Percentiles rank a stretch among this genome's conserved stretches.
Conservation (phyloP, 345 rosid genomes). For the Pelargonium nanum region DNA sequence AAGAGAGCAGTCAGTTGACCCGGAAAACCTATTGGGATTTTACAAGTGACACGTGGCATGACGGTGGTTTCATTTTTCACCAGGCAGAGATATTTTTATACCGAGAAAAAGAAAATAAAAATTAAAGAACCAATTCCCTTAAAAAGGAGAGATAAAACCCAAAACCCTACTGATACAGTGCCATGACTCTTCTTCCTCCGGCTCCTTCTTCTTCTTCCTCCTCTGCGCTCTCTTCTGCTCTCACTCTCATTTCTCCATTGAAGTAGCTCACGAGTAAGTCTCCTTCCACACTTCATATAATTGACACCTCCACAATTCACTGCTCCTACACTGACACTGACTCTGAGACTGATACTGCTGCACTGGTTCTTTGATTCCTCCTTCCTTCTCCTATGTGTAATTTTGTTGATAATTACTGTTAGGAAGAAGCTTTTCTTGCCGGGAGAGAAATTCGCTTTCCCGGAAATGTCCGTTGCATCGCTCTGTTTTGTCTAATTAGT, state of each 20-base stretch:
- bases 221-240: constrained; percentile 1
- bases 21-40: no score
- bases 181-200: constrained; percentile 6
- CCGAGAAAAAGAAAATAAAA: no score
- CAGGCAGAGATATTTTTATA: background rate
- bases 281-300: background rate
- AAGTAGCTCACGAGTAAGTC: background rate
- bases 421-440: background rate
- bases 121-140: no score
- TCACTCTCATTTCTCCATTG: constrained; percentile 8
- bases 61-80: background rate
- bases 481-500: no score
- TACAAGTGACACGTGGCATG: background rate
- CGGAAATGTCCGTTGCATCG: no score
- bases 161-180: constrained; percentile 32
- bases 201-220: constrained; percentile 13
- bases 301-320: background rate
- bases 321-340: background rate
- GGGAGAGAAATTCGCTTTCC: background rate
- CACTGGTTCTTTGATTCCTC: background rate
- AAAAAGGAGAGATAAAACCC: constrained; percentile 42
- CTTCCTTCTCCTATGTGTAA: background rate
- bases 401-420: background rate
- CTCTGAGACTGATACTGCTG: background rate
- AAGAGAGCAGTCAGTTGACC: background rate